These are phyloP conservation scores for Hericium coralloides DNA, from an alignment of 768 basidiomycete species.

Conservation along the genomic window DNA sequence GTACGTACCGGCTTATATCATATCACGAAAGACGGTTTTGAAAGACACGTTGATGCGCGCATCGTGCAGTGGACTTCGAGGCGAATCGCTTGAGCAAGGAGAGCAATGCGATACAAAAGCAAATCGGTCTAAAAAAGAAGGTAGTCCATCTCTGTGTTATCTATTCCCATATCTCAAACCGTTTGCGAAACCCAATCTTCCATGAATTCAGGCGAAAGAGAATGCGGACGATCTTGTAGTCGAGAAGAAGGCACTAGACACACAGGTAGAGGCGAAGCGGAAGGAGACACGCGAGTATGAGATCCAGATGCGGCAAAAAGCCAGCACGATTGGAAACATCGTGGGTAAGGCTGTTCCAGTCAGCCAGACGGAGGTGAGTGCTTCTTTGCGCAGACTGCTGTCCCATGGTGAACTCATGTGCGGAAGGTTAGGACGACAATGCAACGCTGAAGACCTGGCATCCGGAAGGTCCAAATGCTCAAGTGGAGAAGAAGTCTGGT, in stretches of 20 bases:
- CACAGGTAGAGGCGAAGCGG: constrained; percentile 64
- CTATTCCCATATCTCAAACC: neutral
- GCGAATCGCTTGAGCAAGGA: constrained; percentile 69
- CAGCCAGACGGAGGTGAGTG: constrained; percentile 75
- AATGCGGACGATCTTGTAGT: constrained; percentile 81
- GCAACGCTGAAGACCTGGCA: constrained; percentile 74
- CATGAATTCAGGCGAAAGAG: constrained; percentile 67
- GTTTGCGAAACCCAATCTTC: neutral
- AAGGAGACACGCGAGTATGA: constrained; percentile 75
- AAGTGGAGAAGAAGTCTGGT: constrained; percentile 60
- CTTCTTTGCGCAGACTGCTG: neutral
- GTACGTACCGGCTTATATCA: constrained; percentile 38
- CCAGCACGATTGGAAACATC: constrained; percentile 82
- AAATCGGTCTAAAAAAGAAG: constrained; percentile 93
- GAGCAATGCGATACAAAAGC: constrained; percentile 87
- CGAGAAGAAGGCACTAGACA: constrained; percentile 79
- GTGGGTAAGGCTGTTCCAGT: constrained; percentile 83
- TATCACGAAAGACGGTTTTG: neutral
- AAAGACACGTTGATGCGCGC: neutral
- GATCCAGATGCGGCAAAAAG: constrained; percentile 68
- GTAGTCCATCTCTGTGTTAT: constrained; percentile 24
- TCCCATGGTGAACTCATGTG: neutral
- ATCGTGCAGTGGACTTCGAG: constrained; percentile 75
- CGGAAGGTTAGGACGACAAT: constrained; percentile 75
- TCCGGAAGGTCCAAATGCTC: constrained; percentile 64